phyloP scores from a whole-genome alignment of 768 basidiomycete species.

The Amanita pseudoporphyria region DNA sequence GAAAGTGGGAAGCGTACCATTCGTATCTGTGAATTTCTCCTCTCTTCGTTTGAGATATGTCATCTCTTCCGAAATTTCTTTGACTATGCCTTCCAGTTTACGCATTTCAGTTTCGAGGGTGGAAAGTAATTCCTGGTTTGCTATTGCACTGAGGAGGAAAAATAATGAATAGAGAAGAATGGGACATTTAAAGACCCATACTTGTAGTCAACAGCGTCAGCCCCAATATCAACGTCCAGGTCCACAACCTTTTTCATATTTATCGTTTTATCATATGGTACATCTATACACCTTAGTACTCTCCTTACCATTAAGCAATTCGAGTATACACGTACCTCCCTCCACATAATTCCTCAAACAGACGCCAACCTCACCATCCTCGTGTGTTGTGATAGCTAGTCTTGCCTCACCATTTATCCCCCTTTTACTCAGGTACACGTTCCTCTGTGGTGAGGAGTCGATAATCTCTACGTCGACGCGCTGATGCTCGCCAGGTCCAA shows the following conservation, averaged over 20 bases:
- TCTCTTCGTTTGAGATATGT: constrained; percentile 88
- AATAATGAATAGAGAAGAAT: background rate
- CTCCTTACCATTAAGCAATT: background rate
- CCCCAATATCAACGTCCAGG: constrained; percentile 95
- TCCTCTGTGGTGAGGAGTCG: constrained; percentile 76
- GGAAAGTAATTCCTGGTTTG: constrained; percentile 94
- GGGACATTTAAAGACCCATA: constrained; percentile 27
- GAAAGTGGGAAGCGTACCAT: constrained; percentile 44
- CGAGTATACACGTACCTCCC: constrained; percentile 41
- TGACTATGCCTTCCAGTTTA: constrained; percentile 89
- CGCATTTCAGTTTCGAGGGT: constrained; percentile 97
- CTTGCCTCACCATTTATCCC: constrained; percentile 86
- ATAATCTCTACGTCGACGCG: constrained; percentile 91
- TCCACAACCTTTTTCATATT: constrained; percentile 67
- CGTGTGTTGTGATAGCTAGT: constrained; percentile 88
- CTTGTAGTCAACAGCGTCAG: constrained; percentile 99
- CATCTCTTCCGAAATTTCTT: constrained; percentile 92
- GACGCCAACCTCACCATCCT: constrained; percentile 90
- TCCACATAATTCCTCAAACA: constrained; percentile 84
- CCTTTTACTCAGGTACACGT: constrained; percentile 86
- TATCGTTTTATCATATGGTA: constrained; percentile 33
- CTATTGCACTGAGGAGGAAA: constrained; percentile 67
- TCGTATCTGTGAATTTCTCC: constrained; percentile 79
- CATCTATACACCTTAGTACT: constrained; percentile 23
- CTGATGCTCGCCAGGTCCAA: constrained; percentile 65